phyloP scores from a whole-genome alignment of 768 basidiomycete species.

The Lentinula sp. region DNA sequence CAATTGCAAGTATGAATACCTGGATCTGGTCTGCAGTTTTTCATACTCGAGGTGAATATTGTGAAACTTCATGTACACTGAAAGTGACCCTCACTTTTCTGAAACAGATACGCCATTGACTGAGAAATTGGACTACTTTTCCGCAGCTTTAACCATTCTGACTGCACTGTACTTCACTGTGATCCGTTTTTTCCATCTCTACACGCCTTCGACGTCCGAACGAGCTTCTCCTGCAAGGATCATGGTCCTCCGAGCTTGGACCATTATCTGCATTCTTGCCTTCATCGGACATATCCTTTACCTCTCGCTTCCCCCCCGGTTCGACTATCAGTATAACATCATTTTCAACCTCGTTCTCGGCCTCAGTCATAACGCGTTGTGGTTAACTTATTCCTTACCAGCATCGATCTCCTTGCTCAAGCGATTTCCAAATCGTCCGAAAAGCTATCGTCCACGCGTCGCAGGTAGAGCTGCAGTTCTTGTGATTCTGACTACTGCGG shows the following conservation, averaged over 20 bases:
- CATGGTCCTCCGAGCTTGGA: slow-evolving; percentile 31
- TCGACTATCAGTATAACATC: slow-evolving; percentile 95
- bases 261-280: slow-evolving; percentile 41
- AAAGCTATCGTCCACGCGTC: slow-evolving; percentile 53
- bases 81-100: not conserved
- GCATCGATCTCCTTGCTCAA: slow-evolving; percentile 37
- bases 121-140: slow-evolving; percentile 94
- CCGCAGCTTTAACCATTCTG: slow-evolving; percentile 80
- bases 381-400: slow-evolving; percentile 69
- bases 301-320: slow-evolving; percentile 67
- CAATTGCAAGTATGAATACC: slow-evolving; percentile 72
- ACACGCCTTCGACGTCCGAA: slow-evolving; percentile 29
- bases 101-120: slow-evolving; percentile 62
- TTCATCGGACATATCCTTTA: slow-evolving; percentile 77
- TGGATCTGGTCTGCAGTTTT: slow-evolving; percentile 94
- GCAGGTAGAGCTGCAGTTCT: slow-evolving; percentile 51
- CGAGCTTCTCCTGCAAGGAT: slow-evolving; percentile 12
- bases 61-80: not conserved
- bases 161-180: slow-evolving; percentile 75
- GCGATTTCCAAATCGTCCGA: slow-evolving; percentile 52
- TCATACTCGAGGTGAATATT: slow-evolving; percentile 73
- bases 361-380: slow-evolving; percentile 72
- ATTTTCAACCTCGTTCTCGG: slow-evolving; percentile 75
- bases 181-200: slow-evolving; percentile 74
- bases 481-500: slow-evolving; percentile 64